Evolutionary conservation across 805 yeast genomes (phyloP), one percentile per base, ranked within the genome.

Genomic region (Clavispora santaluciae): DNA sequence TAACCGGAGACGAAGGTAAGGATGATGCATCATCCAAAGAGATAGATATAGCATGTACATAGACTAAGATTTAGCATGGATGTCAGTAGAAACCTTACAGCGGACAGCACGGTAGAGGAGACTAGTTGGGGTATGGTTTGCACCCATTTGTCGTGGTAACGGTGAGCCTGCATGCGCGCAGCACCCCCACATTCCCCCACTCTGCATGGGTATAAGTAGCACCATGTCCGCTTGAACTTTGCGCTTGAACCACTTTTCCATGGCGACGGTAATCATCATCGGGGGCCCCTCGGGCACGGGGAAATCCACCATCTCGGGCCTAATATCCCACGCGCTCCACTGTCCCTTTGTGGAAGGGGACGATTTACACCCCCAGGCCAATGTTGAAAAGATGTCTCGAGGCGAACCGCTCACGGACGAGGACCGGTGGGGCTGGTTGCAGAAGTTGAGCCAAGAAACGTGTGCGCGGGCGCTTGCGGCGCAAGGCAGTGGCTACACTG

Each of bases 281-380:
- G 96, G 95, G 10, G 99, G 99, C 0, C 96, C 98, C 0, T 90
- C 96, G 0, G 98, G 98, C 7, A 85, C 96, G 2, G 99, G 99
- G 1, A 93, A 93, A 59, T 73, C 95, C 17, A 86, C 96, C 2
- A 75, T 85, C 16, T 95, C 86, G 0, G 64, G 65, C 11, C 54
- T 60, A 9, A 54, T 90, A 16, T 60, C 83, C 0, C 44, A 63
- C 16, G 55, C 62, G 17, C 71, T 78, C 15, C 44, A 60, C 2
- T 70, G 83, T 36, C 70, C 79, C 2, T 89, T 76, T 56, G 60
- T 89, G 10, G 99, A 93, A 60, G 99, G 98, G 5, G 99, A 93
- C 59, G 61, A 69, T 2, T 70, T 83, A 21, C 97, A 90, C 60
- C 88, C 95, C 2, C 50, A 53, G 31, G 61, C 33, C 40, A 93